Conservation (phyloP, 345 rosid genomes). For the Nasturtium officinale region DNA sequence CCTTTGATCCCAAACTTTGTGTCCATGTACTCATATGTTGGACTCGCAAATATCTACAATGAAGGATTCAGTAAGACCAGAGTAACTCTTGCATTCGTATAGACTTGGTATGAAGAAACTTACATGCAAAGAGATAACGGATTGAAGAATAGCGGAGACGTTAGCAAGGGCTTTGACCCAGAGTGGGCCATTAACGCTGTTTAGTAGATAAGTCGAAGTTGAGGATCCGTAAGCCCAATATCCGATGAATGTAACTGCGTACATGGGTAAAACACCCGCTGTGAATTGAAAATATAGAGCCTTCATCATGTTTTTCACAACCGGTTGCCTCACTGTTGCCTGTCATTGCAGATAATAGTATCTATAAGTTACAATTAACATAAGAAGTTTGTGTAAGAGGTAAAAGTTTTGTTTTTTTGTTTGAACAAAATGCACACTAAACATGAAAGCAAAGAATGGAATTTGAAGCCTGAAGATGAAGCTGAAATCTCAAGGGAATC, state of each 20-base stretch:
- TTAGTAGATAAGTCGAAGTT: constrained; percentile 70
- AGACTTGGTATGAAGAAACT: constrained; percentile 4
- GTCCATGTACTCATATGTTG: constrained; percentile 88
- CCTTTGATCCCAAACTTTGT: constrained; percentile 78
- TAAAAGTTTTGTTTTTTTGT: neutral
- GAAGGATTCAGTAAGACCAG: neutral
- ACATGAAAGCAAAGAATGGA: neutral
- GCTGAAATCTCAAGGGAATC: neutral
- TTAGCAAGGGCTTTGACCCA: constrained; percentile 87
- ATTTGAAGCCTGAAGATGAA: neutral
- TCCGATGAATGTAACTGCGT: constrained; percentile 67
- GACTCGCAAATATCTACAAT: constrained; percentile 86
- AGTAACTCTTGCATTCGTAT: neutral
- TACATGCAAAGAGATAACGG: constrained; percentile 87
- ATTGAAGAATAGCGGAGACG: constrained; percentile 75
- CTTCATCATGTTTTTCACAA: constrained; percentile 78
- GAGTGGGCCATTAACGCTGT: constrained; percentile 67
- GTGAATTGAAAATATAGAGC: constrained; percentile 86
- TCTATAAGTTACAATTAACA: neutral
- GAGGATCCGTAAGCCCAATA: constrained; percentile 98
- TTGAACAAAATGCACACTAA: neutral
- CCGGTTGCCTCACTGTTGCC: constrained; percentile 89
- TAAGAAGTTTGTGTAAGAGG: neutral
- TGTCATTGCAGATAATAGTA: constrained; percentile 30
- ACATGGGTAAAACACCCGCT: constrained; percentile 72